Conservation (phyloP, 768 basidiomycete species). For the Termitomyces sp. region DNA sequence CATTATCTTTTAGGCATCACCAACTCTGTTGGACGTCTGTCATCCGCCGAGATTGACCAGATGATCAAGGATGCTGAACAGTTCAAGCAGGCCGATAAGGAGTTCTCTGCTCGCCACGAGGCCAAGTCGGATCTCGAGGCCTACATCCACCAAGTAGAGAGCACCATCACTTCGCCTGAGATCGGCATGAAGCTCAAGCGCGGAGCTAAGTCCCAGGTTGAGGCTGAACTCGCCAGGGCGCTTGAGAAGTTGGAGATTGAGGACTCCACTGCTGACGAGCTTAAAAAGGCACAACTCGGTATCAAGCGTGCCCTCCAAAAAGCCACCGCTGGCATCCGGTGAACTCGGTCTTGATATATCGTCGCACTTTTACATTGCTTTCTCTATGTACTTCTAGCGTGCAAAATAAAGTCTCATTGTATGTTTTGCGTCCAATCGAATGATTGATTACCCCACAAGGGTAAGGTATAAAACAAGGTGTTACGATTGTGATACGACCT, state of each 20-base stretch:
- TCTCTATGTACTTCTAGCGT: slow-evolving; percentile 9
- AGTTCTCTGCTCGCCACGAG: slow-evolving; percentile 97
- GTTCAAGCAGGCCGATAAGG: slow-evolving; percentile 94
- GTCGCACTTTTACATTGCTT: slow-evolving; percentile 19
- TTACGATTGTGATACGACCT: slow-evolving; percentile 38
- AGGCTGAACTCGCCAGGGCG: slow-evolving; percentile 96
- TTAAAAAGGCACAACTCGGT: slow-evolving; percentile 91
- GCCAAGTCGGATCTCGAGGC: slow-evolving; percentile 98
- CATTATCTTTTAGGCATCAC: slow-evolving; percentile 71
- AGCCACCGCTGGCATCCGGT: slow-evolving; percentile 88
- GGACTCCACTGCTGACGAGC: slow-evolving; percentile 88
- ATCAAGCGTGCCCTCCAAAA: slow-evolving; percentile 98
- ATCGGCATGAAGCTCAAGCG: slow-evolving; percentile 99
- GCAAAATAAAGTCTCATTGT: slow-evolving; percentile 12
- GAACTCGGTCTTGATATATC: slow-evolving; percentile 23
- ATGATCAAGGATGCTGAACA: slow-evolving; percentile 99
- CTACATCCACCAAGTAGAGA: slow-evolving; percentile 95
- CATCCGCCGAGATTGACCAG: slow-evolving; percentile 96
- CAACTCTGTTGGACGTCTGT: slow-evolving; percentile 98
- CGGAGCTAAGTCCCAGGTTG: slow-evolving; percentile 90
- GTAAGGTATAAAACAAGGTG: background rate
- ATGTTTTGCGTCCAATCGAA: background rate
- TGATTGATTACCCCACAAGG: background rate
- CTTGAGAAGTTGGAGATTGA: slow-evolving; percentile 99
- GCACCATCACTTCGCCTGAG: slow-evolving; percentile 93